Conservation (phyloP, 768 basidiomycete genomes). For the Lentinula guzmanii region DNA sequence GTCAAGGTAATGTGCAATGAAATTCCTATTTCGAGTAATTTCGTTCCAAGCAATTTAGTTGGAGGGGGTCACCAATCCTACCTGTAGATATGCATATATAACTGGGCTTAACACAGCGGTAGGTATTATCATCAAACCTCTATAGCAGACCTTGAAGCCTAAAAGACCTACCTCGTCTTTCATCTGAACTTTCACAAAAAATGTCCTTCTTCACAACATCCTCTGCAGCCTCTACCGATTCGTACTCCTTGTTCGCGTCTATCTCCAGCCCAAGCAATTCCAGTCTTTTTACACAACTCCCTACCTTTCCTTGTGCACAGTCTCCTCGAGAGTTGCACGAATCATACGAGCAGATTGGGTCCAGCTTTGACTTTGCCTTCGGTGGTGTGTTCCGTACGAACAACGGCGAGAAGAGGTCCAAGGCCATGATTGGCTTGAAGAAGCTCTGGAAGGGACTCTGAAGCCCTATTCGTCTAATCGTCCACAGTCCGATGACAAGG, state of each 20-base stretch:
- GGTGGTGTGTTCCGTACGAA: background rate
- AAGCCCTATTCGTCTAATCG: background rate
- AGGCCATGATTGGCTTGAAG: background rate
- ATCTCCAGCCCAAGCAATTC: background rate
- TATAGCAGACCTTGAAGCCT: background rate
- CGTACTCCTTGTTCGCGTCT: background rate
- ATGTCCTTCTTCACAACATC: background rate
- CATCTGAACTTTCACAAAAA: background rate
- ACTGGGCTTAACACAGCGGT: background rate
- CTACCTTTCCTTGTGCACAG: background rate
- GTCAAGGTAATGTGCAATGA: background rate
- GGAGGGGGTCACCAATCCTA: background rate
- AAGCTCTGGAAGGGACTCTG: background rate
- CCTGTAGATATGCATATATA: background rate
- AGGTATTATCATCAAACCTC: background rate
- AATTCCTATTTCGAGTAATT: background rate
- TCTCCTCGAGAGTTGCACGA: background rate
- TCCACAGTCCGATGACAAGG: too few relatives aligned
- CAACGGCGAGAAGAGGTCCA: background rate
- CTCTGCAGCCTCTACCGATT: background rate
- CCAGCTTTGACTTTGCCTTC: background rate
- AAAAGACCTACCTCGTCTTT: background rate
- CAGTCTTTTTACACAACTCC: background rate
- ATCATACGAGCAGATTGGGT: constrained; percentile 2
- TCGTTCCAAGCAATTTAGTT: background rate